Evolutionary conservation across 2,329 filamentous ascomycete species (phyloP), one percentile per base, ranked within the genome.

Genomic region (Helotiales sp.): DNA sequence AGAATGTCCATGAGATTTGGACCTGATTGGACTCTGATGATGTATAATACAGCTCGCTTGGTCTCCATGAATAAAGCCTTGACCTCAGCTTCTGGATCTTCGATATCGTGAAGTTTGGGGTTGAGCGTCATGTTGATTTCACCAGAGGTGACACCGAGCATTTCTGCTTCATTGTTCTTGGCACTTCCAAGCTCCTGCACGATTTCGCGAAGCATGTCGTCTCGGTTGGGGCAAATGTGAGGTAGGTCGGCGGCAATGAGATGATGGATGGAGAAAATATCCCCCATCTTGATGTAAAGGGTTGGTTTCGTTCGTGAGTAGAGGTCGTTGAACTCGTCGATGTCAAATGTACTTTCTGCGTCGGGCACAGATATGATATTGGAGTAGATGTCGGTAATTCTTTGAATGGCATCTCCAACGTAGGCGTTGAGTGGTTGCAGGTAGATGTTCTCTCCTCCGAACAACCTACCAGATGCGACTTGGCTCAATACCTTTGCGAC

Each of bases 11-110:
- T 86, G n/a, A 99, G 83, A 67, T 93, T 96, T 52, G 87, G 78
- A 8, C 95, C 95, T 2, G 90, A 91, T 74, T 99, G 96, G 33
- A 99, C 89, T 58, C 95, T 89, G 70, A 99, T 98, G 72, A 99
- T 98, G 75, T 98, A 99, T 62, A 99, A 79, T 38, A 98, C 89
- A 70, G 95, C 96, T 67, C 95, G 87, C 77, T 99, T 99, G 2
- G 95, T 98, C 76, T 98, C 95, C 86, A 97, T 98, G 73, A 97
- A 97, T 2, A 99, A 81, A 1, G 92, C 82, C 75, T 98, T 97
- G 62, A 95, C 81, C 59, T 95, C 90, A 3, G 93, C 91, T 70
- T 98, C 93, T 3, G 95, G 93, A 71, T 99, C 95, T 68, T 96
- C 90, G 60, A 92, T 79, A 67, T 96, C 90, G 70, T 96, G 91